Conservation (phyloP, 345 rosid genomes). For the Citrus sp. region DNA sequence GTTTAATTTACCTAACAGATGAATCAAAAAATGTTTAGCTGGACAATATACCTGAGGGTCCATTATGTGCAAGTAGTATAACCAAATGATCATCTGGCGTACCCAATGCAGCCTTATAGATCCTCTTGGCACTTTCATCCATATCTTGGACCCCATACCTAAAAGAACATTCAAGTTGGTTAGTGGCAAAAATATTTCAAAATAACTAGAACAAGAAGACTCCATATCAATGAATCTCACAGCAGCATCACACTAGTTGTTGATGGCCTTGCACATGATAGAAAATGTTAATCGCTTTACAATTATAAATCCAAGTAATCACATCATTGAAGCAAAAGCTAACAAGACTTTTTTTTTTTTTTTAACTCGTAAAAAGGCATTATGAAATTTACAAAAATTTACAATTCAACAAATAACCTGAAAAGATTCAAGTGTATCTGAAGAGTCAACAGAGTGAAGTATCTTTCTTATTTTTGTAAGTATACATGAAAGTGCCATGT, state of each 20-base stretch:
- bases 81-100: constrained; percentile 71
- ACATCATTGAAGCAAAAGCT: not conserved
- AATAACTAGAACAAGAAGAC: not conserved
- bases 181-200: not conserved
- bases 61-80: constrained; percentile 83
- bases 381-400: not conserved
- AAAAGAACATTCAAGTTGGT: constrained; percentile 13
- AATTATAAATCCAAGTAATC: not conserved
- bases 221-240: not conserved
- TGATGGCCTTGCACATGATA: not conserved
- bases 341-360: not conserved
- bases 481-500: not conserved
- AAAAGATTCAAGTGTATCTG: not conserved
- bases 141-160: constrained; percentile 78
- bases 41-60: constrained; percentile 60
- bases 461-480: not conserved
- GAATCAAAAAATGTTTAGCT: constrained; percentile 12
- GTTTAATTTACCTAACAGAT: constrained; percentile 6
- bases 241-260: not conserved
- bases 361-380: not conserved
- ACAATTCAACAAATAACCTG: not conserved
- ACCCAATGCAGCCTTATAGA: constrained; percentile 50
- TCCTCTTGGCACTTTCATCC: constrained; percentile 62
- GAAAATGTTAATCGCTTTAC: not conserved
- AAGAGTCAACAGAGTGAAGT: not conserved